Conservation (phyloP, 2,329 filamentous ascomycete species). For the Sporothrix luriei region DNA sequence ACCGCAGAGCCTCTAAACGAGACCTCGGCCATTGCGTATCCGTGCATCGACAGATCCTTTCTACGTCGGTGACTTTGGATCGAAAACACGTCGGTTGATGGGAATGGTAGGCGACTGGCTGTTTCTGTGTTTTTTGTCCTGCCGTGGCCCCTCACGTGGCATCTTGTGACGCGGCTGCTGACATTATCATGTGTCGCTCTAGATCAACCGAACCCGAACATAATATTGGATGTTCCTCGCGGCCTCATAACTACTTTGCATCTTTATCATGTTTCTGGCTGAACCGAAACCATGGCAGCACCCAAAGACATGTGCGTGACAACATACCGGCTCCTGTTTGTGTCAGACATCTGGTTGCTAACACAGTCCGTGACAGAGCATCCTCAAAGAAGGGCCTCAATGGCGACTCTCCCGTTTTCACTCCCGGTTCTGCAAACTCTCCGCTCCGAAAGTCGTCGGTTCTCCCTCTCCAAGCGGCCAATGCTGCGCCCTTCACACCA, state of each 20-base stretch:
- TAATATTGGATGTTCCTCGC: constrained; percentile 6
- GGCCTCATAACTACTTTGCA: background rate
- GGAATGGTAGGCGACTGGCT: constrained; percentile 13
- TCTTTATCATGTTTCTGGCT: constrained; percentile 16
- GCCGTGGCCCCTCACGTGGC: background rate
- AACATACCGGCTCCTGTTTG: background rate
- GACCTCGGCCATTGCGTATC: constrained; percentile 28
- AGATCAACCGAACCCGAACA: background rate
- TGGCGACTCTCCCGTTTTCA: constrained; percentile 95
- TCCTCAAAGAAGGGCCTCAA: constrained; percentile 76
- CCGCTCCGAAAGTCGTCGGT: constrained; percentile 63
- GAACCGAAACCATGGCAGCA: constrained; percentile 31
- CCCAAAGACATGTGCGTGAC: constrained; percentile 30
- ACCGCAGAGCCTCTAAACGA: constrained; percentile 31
- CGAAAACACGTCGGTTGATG: background rate
- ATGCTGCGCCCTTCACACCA: constrained; percentile 81
- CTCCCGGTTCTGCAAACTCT: constrained; percentile 59
- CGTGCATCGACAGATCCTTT: background rate
- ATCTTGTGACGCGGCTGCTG: background rate
- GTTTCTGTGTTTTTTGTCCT: no score
- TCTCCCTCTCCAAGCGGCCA: constrained; percentile 88
- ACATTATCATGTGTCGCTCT: background rate
- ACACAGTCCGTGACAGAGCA: background rate
- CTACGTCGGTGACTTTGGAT: background rate
- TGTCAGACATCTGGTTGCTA: background rate